Conservation (phyloP, 306 rosid genomes). For the Prunus mume region DNA sequence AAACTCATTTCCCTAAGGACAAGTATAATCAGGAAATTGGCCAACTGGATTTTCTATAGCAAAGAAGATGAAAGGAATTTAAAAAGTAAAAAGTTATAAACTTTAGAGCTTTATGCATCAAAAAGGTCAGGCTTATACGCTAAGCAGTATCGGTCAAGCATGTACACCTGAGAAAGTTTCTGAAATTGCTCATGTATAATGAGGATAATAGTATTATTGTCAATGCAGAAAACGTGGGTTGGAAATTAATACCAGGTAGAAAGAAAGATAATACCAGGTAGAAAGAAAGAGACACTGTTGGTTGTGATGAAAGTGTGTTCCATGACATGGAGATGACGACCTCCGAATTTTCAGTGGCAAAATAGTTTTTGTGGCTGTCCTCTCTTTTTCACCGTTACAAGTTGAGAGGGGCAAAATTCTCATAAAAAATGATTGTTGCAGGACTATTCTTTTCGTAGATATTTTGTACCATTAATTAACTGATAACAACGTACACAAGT, state of each 20-base stretch:
- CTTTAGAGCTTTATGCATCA: not conserved
- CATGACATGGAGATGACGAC: not conserved
- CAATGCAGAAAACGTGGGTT: no score
- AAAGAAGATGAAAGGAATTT: slow-evolving; percentile 7
- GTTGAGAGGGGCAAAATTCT: not conserved
- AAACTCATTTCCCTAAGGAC: not conserved
- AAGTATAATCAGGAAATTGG: not conserved
- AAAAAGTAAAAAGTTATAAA: not conserved
- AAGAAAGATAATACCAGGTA: no score
- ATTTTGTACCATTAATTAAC: no score
- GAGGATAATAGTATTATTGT: no score
- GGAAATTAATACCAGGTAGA: no score
- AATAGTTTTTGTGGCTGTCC: not conserved
- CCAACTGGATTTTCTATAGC: slow-evolving; percentile 4
- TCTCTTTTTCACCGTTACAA: not conserved
- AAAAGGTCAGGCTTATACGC: no score
- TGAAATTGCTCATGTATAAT: no score
- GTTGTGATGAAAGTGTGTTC: not conserved
- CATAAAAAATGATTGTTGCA: not conserved
- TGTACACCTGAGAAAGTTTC: no score
- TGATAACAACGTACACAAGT: no score
- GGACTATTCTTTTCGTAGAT: no score
- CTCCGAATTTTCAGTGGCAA: not conserved
- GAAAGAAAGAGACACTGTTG: not conserved
- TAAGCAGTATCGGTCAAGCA: no score